Conservation (phyloP, 805 yeast genomes). For the Blastobotrys terrestris region DNA sequence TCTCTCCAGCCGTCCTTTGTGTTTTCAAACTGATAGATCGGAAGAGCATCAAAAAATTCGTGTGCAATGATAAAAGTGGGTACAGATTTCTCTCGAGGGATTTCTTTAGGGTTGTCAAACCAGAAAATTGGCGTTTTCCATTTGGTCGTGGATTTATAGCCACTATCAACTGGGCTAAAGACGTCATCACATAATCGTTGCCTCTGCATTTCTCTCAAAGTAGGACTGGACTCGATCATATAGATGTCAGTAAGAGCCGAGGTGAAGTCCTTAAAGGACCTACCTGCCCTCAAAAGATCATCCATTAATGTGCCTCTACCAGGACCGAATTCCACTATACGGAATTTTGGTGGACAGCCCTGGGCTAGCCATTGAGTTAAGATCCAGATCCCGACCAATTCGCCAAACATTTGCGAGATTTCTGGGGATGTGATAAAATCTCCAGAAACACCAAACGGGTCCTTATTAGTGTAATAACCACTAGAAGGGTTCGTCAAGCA, state of each 20-base stretch:
- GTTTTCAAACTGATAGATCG: constrained; percentile 58
- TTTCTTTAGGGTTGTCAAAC: constrained; percentile 27
- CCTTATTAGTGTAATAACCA: constrained; percentile 74
- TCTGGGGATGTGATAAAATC: constrained; percentile 86
- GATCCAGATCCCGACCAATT: constrained; percentile 70
- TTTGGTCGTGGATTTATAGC: constrained; percentile 36
- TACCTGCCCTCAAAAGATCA: constrained; percentile 44
- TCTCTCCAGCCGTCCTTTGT: constrained; percentile 76
- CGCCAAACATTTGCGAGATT: constrained; percentile 82
- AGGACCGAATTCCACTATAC: constrained; percentile 76
- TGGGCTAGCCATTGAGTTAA: constrained; percentile 50
- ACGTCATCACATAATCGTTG: constrained; percentile 38
- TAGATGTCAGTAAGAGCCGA: constrained; percentile 34
- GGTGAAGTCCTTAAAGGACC: constrained; percentile 32
- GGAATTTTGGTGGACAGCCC: constrained; percentile 41
- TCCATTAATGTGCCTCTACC: constrained; percentile 75
- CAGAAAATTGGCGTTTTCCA: constrained; percentile 47
- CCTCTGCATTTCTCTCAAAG: constrained; percentile 53
- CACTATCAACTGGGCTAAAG: constrained; percentile 12
- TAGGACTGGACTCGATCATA: constrained; percentile 67
- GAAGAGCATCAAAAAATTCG: constrained; percentile 83
- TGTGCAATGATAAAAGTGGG: constrained; percentile 72
- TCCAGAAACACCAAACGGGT: constrained; percentile 63
- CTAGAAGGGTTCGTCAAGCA: constrained; percentile 70
- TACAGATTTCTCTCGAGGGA: constrained; percentile 27